Evolutionary conservation across 768 basidiomycete genomes (phyloP), one percentile per base, ranked within the genome.

Genomic region (Xerocomellus intermedius): DNA sequence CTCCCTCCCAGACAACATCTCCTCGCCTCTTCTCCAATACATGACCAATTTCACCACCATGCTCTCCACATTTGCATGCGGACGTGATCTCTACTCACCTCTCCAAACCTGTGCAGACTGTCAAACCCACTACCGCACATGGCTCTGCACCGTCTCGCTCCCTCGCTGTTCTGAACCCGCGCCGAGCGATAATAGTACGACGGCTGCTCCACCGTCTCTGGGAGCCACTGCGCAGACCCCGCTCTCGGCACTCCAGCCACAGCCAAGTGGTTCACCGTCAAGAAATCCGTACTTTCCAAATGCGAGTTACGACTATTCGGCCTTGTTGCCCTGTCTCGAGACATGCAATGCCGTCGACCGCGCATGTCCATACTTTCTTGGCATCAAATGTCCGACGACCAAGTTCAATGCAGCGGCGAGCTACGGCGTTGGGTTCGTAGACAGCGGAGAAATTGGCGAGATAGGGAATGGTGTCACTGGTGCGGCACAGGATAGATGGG

Each of bases 251-350:
- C 74, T 87, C 28, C 57, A 71, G n/a, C 66, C 74, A 2, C 74
- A 77, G 42, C 61, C 77, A 4, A 74, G 81, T 0, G 68, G 77
- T 19, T 60, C 66, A 7, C 62, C 75, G 0, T 62, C 71, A 4
- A 75, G 86, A 14, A 84, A 82, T 57, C 63, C 74, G 3, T 73
- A 68, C 50, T 72, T 85, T 41, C 79, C 84, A n/a, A 50, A 75
- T 13, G 70, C 79, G 58, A 61, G 65, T 2, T 69, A 65, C 19
- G 50, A 74, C 2, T 91, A 89, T 71, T 74, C 70, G n/a, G 77
- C 81, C 65, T 72, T 94, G 16, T 73, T 89, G 33, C 91, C 93
- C 3, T 94, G 91, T 66, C 71, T 91, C 10, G 93, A 92, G 72
- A 82, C 80, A 30, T 95, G 93, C 71, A 78, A 82, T 17, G 77